These are phyloP conservation scores for Pleurotus platypus DNA, from an alignment of 768 basidiomycete species.

Conservation along the genomic window DNA sequence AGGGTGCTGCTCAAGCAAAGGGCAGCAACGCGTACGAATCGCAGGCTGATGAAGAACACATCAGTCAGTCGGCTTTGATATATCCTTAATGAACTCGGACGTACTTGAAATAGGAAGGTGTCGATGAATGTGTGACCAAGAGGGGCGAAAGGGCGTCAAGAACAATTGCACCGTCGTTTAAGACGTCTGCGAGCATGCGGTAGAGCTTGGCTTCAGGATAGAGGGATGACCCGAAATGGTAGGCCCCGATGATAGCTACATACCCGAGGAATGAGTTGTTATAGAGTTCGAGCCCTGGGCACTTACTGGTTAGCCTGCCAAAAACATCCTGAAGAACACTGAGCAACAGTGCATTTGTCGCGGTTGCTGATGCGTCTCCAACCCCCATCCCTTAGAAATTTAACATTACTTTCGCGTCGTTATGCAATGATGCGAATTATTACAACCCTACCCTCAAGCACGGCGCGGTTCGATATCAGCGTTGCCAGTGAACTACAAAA, in stretches of 20 bases:
- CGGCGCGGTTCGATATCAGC: constrained; percentile 61
- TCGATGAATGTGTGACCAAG: constrained; percentile 33
- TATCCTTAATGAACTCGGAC: background rate
- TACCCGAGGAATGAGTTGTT: background rate
- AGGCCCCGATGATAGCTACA: constrained; percentile 60
- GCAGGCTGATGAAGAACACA: constrained; percentile 15
- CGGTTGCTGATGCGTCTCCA: constrained; percentile 62
- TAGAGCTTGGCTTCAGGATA: constrained; percentile 71
- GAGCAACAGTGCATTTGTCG: constrained; percentile 61
- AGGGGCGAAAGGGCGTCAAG: constrained; percentile 60
- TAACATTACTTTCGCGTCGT: background rate
- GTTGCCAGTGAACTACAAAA: constrained; percentile 67
- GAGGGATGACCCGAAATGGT: constrained; percentile 59
- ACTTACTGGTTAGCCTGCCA: constrained; percentile 60
- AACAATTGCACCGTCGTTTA: constrained; percentile 59
- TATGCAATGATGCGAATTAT: background rate
- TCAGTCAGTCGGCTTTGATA: too few relatives aligned
- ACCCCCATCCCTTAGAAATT: constrained; percentile 54
- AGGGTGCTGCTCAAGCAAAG: constrained; percentile 59
- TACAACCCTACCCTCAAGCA: constrained; percentile 50
- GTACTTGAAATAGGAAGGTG: background rate
- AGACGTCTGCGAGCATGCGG: constrained; percentile 61
- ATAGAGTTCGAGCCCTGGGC: background rate
- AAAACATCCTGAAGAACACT: constrained; percentile 65
- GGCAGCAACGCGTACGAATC: constrained; percentile 39